phyloP scores from a whole-genome alignment of 148 eudicot species.

The Arctostaphylos glauca region DNA sequence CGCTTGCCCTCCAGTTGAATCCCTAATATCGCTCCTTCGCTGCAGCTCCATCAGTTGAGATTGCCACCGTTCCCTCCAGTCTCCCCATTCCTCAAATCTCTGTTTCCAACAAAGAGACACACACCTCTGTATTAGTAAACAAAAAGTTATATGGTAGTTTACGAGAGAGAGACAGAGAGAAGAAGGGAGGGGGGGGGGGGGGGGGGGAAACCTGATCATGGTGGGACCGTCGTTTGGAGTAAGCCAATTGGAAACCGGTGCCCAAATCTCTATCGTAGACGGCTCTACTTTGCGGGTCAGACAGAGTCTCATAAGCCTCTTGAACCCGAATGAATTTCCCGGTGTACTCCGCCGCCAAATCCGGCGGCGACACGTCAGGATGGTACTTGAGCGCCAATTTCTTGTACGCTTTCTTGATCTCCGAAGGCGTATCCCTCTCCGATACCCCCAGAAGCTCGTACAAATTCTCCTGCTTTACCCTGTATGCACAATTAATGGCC shows the following conservation, averaged over 20 bases:
- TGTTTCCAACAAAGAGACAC: not conserved
- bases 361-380: slow-evolving; percentile 95
- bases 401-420: slow-evolving; percentile 82
- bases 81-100: slow-evolving; percentile 16
- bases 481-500: not conserved
- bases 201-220: not conserved
- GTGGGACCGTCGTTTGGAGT: slow-evolving; percentile 31
- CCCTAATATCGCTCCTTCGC: not conserved
- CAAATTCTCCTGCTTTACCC: slow-evolving; percentile 31
- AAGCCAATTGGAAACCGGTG: slow-evolving; percentile 50
- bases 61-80: slow-evolving; percentile 27
- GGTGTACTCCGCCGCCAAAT: slow-evolving; percentile 57
- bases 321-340: slow-evolving; percentile 64
- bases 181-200: not conserved
- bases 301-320: slow-evolving; percentile 81
- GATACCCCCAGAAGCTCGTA: slow-evolving; percentile 63
- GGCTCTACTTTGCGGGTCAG: slow-evolving; percentile 59
- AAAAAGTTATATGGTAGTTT: too few species aligned
- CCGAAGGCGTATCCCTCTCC: slow-evolving; percentile 36
- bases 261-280: slow-evolving; percentile 63
- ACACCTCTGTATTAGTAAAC: not conserved
- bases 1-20: not conserved
- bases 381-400: slow-evolving; percentile 71
- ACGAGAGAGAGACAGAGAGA: too few species aligned
- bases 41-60: slow-evolving; percentile 23